A percentile compares a stretch with the other conserved stretches of the same genome.
Conservation (phyloP, 2,329 filamentous ascomycete species). For the Neopestalotiopsis sp. region DNA sequence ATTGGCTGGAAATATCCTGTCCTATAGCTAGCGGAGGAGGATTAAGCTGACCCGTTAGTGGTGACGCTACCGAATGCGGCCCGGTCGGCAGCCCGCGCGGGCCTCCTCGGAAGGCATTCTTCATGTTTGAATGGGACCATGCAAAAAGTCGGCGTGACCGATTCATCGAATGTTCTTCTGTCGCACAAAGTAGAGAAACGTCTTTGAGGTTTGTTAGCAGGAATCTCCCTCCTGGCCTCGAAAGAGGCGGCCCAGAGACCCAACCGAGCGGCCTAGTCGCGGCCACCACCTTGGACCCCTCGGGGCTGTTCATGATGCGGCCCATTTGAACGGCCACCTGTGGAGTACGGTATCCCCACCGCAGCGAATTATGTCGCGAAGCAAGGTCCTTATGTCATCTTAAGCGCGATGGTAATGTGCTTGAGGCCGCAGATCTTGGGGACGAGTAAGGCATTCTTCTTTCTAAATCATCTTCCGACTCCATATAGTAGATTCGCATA, state of each 20-base stretch:
- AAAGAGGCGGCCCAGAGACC: conserved; percentile 3
- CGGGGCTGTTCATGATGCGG: conserved; percentile 3
- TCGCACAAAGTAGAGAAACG: conserved; percentile 8
- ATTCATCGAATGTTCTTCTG: neutral
- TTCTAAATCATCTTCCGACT: neutral
- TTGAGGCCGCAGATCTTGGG: conserved; percentile 5
- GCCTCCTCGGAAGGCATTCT: conserved; percentile 12
- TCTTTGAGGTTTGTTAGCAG: neutral
- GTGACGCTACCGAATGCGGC: conserved; percentile 5
- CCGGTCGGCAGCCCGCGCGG: conserved; percentile 15
- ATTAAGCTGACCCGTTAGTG: neutral
- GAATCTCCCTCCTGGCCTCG: conserved; percentile 11
- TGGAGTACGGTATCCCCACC: neutral
- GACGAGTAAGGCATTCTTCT: conserved; percentile 5
- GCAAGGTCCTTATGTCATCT: neutral
- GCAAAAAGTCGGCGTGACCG: neutral
- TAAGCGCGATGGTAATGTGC: conserved; percentile 9
- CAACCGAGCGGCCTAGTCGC: neutral
- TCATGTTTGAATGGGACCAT: neutral
- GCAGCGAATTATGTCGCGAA: conserved; percentile 17
- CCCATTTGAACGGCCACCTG: conserved; percentile 8
- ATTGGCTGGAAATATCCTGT: neutral
- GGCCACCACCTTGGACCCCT: neutral
- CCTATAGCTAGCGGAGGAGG: neutral
- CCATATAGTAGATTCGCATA: neutral